Evolutionary conservation across 176 grass and related monocot genomes (phyloP).

Genomic region (Eleusine indica): DNA sequence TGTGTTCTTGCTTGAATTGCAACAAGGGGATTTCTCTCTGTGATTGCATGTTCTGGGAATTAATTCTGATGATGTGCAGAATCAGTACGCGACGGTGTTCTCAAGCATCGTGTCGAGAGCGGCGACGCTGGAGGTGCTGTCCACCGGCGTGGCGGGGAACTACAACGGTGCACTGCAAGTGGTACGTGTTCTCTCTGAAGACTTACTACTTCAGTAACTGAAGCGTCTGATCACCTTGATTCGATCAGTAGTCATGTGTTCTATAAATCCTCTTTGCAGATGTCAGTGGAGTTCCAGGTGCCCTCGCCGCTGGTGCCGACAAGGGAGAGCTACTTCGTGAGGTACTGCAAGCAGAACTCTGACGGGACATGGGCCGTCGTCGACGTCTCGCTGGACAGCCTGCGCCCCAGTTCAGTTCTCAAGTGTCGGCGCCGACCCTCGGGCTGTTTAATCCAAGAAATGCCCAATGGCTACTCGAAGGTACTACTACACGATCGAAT

Average conservation of each 20-base stretch:
- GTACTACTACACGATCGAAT: not conserved
- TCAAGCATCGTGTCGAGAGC: slow-evolving; percentile 89
- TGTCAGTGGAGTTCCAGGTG: slow-evolving; percentile 98
- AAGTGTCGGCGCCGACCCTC: slow-evolving; percentile 75
- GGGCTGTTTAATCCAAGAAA: slow-evolving; percentile 93
- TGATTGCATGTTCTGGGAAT: not conserved
- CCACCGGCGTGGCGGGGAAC: slow-evolving; percentile 86
- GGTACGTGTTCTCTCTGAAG: slow-evolving; percentile 39
- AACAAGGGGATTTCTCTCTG: not conserved
- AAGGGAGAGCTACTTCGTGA: slow-evolving; percentile 80
- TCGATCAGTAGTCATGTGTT: not conserved
- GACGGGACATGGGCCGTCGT: slow-evolving; percentile 92
- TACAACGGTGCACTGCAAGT: slow-evolving; percentile 97
- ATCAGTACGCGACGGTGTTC: slow-evolving; percentile 83
- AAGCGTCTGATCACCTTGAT: not conserved
- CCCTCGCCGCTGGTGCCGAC: slow-evolving; percentile 91
- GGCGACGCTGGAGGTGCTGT: slow-evolving; percentile 74
- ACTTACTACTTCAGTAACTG: not conserved
- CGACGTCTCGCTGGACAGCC: slow-evolving; percentile 87
- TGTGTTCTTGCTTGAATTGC: not conserved
- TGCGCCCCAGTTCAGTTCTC: slow-evolving; percentile 58
- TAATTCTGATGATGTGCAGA: slow-evolving; percentile 41
- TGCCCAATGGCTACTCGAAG: slow-evolving; percentile 98
- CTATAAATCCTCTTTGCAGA: slow-evolving; percentile 34
- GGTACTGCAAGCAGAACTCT: slow-evolving; percentile 92